These are phyloP conservation scores for Verticillium tricorpus DNA, from an alignment of 2,329 filamentous ascomycete species.

Conservation along the genomic window DNA sequence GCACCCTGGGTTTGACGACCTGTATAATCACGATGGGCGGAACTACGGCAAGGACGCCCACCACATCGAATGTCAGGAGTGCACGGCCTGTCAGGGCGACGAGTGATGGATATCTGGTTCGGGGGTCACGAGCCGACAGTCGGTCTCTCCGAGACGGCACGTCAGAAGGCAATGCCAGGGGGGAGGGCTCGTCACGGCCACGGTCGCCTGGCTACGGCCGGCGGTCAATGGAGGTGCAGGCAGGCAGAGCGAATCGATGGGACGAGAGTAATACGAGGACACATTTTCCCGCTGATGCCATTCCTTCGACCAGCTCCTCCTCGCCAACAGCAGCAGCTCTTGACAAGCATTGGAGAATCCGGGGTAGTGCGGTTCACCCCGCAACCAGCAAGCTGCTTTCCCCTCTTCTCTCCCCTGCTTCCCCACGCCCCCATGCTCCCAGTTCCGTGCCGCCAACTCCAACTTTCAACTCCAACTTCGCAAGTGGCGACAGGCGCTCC, in stretches of 20 bases:
- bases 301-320: no score
- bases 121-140: no score
- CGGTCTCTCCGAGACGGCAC: no score
- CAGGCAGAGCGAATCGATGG: no score
- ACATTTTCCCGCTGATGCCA: no score
- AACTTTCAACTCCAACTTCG: not conserved
- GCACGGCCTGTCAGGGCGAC: constrained; percentile 3
- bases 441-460: not conserved
- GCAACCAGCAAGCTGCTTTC: not conserved
- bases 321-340: not conserved
- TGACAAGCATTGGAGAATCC: not conserved
- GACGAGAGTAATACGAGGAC: not conserved
- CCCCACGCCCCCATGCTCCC: not conserved
- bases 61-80: constrained; percentile 1
- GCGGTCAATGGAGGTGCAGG: not conserved
- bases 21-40: not conserved
- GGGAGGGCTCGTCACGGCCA: not conserved
- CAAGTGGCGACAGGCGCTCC: not conserved
- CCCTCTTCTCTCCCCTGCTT: not conserved
- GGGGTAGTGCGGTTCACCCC: not conserved
- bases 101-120: not conserved
- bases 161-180: not conserved
- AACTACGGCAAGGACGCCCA: not conserved
- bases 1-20: not conserved
- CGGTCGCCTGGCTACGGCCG: no score